Evolutionary conservation across 371 early-diverging fungal genomes (phyloP), one percentile per base, ranked within the genome.

Genomic region (Entomophthora muscae): DNA sequence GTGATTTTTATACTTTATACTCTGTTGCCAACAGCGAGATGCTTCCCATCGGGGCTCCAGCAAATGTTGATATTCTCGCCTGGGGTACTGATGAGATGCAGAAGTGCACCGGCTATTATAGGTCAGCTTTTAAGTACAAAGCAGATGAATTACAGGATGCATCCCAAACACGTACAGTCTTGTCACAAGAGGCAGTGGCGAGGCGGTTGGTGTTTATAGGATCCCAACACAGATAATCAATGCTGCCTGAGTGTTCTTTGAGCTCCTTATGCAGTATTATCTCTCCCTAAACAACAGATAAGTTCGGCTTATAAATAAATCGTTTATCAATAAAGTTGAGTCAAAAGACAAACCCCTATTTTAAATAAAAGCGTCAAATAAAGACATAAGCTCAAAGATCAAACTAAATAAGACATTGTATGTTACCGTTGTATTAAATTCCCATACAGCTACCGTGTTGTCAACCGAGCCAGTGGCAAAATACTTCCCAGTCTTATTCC

Each of bases 151-250:
- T 23, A 65, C 52, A 53, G 64, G 84, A 79, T 13, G 83, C 75
- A 54, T 81, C 85, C 97, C 97, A 98, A 22, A 95, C 68, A 75
- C 93, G 94, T 65, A 91, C 92, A 0, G 92, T 85, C 74, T 92
- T 96, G 75, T 99, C 99, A 70, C 94, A 93, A 28, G 96, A 93
- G 22, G 89, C 97, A 3, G 95, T 91, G 0, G 94, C 98, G 76
- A 98, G 90, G 12, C 89, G 67, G 58, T 84, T 81, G 71, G 93
- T 90, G 73, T 94, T 94, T 1, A 80, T 80, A 5, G 90, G 90
- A 71, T 88, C 84, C 89, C 89, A 90, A 30, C 77, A 79, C 28
- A 91, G 72, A 65, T 89, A 83, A 72, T 90, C 86, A 10, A 94
- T 87, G 66, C 85, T 88, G 53, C 85, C 89, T 1, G 82, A 77